Base-by-base conservation (phyloP, 352 stramenopile species). In the Aphanomyces stellatus region DNA sequence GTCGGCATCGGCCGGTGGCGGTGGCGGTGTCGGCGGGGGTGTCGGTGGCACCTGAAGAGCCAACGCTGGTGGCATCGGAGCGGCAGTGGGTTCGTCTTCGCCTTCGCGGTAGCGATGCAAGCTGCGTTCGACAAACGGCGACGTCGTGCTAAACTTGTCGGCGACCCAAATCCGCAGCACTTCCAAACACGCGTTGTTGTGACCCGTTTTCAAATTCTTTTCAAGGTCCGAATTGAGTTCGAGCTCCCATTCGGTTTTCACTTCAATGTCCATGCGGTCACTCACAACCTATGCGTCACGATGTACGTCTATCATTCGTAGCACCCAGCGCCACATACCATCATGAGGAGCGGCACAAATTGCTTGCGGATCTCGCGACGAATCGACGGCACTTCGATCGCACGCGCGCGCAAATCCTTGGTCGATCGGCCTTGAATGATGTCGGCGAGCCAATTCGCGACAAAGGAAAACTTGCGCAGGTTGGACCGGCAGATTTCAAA, bases 401-500 rank as follows among this genome's bases (percentile, higher is more conserved):
- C 82, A 15, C 82, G 81, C 2, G 82, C 85, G 56, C 91, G 81
- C 19, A 93, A 65, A 40, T 93, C 82, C 37, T 76, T 74, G 2
- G 81, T 90, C 19, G 72, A 79, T 71, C 90, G 90, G 67, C 85
- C 85, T 63, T 85, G 88, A 51, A 93, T 69, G 49, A 93, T 88
- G 62, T 93, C 85, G 41, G 82, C 82, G 28, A 93, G 70, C 85
- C 85, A 93, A 60, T 91, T 89, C 63, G 90, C 75, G 28, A 82
- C 88, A 56, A 93, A 93, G 41, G 72, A 88, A 55, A 91, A 93
- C 69, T 93, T 93, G 70, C 85, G 85, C 63, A 93, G 59, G 41
- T 90, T 93, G n/a, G 79, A 88, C 51, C 82, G 80, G 42, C 85
- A 93, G 55, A 93, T 93, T 70, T 93, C 85, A 62, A 91, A 93